phyloP scores from a whole-genome alignment of 2,329 filamentous ascomycete genomes.

The Paraconiothyrium sp. region DNA sequence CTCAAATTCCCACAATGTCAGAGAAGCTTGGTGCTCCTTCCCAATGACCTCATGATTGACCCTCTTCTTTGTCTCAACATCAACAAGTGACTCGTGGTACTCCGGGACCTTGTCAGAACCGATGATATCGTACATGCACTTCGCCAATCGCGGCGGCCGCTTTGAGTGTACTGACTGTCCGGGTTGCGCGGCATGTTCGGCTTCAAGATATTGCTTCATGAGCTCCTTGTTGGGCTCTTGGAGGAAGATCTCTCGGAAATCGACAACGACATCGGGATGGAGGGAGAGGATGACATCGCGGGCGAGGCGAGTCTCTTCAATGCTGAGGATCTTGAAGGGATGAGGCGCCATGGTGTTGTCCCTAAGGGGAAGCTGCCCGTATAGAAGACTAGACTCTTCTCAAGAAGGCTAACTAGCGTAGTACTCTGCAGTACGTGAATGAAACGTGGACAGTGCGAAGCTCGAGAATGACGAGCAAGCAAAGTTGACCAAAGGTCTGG shows the following conservation, averaged over 20 bases:
- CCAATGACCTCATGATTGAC: slow-evolving; percentile 59
- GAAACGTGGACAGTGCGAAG: neutral
- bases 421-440: neutral
- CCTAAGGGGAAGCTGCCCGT: neutral
- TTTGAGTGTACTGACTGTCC: slow-evolving; percentile 52
- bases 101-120: slow-evolving; percentile 61
- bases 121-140: slow-evolving; percentile 66
- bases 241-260: slow-evolving; percentile 62
- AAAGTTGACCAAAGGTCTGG: neutral
- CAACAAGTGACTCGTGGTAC: slow-evolving; percentile 65
- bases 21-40: slow-evolving; percentile 58
- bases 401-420: neutral
- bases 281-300: slow-evolving; percentile 59
- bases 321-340: slow-evolving; percentile 65
- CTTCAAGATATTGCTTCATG: slow-evolving; percentile 59
- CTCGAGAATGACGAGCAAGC: neutral
- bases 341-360: slow-evolving; percentile 51
- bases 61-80: slow-evolving; percentile 54
- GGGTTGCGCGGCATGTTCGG: slow-evolving; percentile 55
- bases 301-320: slow-evolving; percentile 64
- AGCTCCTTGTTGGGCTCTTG: slow-evolving; percentile 61
- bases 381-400: neutral
- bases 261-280: slow-evolving; percentile 48
- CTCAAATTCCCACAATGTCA: slow-evolving; percentile 56
- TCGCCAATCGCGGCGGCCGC: slow-evolving; percentile 60